Evolutionary conservation across 2,329 filamentous ascomycete genomes (phyloP).

Genomic region (Sporothrix brasiliensis): DNA sequence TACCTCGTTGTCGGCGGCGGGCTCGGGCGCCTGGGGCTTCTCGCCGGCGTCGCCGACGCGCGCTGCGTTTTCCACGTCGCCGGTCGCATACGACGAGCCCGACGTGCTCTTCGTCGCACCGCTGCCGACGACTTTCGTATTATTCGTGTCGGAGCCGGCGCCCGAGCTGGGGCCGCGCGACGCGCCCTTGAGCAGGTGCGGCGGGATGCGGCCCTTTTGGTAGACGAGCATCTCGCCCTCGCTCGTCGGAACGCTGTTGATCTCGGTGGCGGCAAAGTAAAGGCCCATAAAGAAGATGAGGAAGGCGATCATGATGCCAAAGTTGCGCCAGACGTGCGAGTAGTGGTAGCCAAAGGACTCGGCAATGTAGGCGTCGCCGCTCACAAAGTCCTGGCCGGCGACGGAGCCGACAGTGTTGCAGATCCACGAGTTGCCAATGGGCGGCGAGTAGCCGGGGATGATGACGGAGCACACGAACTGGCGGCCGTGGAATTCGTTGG

Average conservation of each 20-base stretch:
- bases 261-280: slow-evolving; percentile 67
- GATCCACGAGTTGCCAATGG: slow-evolving; percentile 49
- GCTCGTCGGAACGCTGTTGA: slow-evolving; percentile 65
- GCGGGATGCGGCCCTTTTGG: slow-evolving; percentile 64
- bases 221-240: slow-evolving; percentile 69
- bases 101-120: background rate
- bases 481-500: slow-evolving; percentile 74
- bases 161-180: background rate
- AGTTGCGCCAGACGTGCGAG: slow-evolving; percentile 68
- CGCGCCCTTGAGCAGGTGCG: slow-evolving; percentile 44
- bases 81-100: background rate
- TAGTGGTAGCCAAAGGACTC: slow-evolving; percentile 57
- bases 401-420: slow-evolving; percentile 64
- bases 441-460: slow-evolving; percentile 52
- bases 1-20: background rate
- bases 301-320: slow-evolving; percentile 69
- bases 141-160: background rate
- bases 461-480: slow-evolving; percentile 57
- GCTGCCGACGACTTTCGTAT: background rate
- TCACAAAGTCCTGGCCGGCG: slow-evolving; percentile 55
- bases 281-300: slow-evolving; percentile 60
- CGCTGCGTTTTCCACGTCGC: background rate
- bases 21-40: slow-evolving; percentile 35
- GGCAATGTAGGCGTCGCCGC: slow-evolving; percentile 52
- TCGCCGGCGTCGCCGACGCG: slow-evolving; percentile 34